A percentile compares a stretch with the other conserved stretches of the same genome.
phyloP scores from a whole-genome alignment of 352 stramenopile genomes.

The Pythium angustatum region DNA sequence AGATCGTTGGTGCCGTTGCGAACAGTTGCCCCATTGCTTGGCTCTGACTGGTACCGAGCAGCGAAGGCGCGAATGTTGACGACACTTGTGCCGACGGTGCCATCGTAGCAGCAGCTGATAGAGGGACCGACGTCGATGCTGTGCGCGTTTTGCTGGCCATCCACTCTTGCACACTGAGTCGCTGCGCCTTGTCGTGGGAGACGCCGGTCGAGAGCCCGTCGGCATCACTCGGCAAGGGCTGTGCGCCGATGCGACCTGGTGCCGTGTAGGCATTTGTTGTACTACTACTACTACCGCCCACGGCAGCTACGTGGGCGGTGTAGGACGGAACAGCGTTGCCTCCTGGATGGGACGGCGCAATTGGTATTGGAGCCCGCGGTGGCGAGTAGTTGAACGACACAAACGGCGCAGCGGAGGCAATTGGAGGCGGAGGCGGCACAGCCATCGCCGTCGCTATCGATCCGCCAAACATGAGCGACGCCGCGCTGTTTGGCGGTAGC shows the following conservation, averaged over 20 bases:
- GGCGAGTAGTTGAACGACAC: slow-evolving; percentile 25
- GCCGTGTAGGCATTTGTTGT: neutral
- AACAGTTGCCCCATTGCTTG: neutral
- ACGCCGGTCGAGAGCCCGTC: slow-evolving; percentile 59
- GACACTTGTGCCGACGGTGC: neutral
- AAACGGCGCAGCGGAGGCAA: slow-evolving; percentile 20
- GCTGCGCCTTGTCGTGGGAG: slow-evolving; percentile 64
- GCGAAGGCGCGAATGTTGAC: neutral
- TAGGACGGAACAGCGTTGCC: neutral
- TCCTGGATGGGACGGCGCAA: neutral
- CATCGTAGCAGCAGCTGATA: neutral
- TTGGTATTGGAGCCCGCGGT: neutral
- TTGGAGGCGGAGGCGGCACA: neutral
- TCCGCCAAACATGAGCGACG: slow-evolving; percentile 18
- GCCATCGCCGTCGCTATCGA: neutral
- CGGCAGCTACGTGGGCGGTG: too few species aligned
- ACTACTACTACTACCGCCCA: too few species aligned
- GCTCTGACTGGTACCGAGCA: neutral
- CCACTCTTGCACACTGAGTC: slow-evolving; percentile 75
- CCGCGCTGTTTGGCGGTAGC: neutral
- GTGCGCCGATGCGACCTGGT: neutral
- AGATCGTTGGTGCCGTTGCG: too few species aligned
- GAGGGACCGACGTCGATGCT: neutral
- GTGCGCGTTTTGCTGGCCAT: slow-evolving; percentile 60
- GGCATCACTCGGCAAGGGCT: slow-evolving; percentile 45